Conservation (phyloP, 305 asterid species). For the Fraxinus dipetala region DNA sequence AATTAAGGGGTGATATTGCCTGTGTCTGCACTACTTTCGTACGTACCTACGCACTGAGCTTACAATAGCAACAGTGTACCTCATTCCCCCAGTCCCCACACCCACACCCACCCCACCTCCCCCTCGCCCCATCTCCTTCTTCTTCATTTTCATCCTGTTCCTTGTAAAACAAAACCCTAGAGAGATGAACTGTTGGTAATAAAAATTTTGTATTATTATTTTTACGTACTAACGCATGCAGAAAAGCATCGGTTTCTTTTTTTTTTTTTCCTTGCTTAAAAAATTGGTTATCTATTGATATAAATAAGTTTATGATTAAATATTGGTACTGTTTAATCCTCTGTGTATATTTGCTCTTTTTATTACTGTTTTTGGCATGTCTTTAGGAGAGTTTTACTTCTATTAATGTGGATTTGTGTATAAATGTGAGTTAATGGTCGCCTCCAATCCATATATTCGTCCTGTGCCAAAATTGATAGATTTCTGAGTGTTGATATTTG, state of each 20-base stretch:
- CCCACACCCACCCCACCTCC: too few relatives aligned
- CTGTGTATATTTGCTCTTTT: background rate
- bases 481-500: background rate
- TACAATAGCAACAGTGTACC: background rate
- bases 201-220: background rate
- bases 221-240: background rate
- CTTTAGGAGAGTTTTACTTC: background rate
- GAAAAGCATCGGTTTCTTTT: background rate
- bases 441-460: background rate
- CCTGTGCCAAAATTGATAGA: background rate
- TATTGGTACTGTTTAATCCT: background rate
- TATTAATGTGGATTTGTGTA: background rate
- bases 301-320: background rate
- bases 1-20: background rate
- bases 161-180: constrained; percentile 1
- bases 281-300: background rate
- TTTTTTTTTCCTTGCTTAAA: background rate
- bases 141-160: background rate
- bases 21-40: background rate
- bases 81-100: background rate
- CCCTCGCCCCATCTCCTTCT: background rate
- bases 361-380: background rate
- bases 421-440: background rate
- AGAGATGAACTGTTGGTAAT: background rate
- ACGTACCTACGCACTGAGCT: background rate